Base-by-base conservation (phyloP, 257 asterid species). In the Solanum etuberosum region DNA sequence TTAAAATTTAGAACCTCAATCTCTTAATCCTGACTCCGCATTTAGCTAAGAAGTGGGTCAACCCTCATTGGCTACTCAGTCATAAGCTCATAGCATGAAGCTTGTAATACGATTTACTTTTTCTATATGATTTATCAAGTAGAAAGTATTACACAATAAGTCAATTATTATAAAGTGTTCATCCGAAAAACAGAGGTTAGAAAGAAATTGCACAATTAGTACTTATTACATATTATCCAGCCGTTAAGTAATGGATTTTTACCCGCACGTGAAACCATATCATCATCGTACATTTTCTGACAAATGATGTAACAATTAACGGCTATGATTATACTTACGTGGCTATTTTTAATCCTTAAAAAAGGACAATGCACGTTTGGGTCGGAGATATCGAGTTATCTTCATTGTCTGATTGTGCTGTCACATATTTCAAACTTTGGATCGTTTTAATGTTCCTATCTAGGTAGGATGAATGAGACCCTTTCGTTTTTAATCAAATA, bases 1-100 rank as follows among this genome's bases (percentile, higher is more conserved):
- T 6, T 16, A 51, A 51, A 16, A 51, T 5, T 51, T 51, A 5
- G 21, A 51, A 51, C 9, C 3, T 16, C 4, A 16, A 5, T 5
- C 61, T 5, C 23, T 0, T 51, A 51, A 16, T 51, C 0, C 0
- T 51, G 7, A 0, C 9, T 5, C 1, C 1, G 61, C 0, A 5
- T 43, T 18, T 43, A 0, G 12, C 23, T 15, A 4, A 54, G 4
- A 18, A 7, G 11, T 7, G 63, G 25, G 1, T 7, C 21, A 48
- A 48, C 59, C 23, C 8, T 18, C 63, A 20, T 54, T 0, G 10
- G 4, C 63, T 54, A 54, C 63, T 6, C 11, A 54, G 4, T 54
- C 4, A 54, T 54, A 18, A 54, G n/a, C n/a, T 54, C n/a, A 54
- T 18, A 18, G 1, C 10, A 54, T 18, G n/a, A 54, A 18, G 11